Percentiles rank a stretch among this genome's conserved stretches.
These are phyloP conservation scores for Blumeria hordei DNA, from an alignment of 2,329 filamentous ascomycete species.

Conservation along the genomic window DNA sequence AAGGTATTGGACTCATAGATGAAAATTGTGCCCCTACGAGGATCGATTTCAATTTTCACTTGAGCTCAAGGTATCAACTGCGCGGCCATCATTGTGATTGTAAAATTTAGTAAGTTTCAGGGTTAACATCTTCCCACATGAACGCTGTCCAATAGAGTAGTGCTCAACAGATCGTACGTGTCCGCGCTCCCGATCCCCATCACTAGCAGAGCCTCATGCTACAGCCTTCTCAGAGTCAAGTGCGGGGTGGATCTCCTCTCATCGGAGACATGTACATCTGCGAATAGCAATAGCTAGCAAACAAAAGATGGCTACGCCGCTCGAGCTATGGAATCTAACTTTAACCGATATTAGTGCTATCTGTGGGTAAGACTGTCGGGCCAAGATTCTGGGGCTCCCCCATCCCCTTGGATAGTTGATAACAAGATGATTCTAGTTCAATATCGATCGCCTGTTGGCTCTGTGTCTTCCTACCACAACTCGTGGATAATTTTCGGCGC, in stretches of 20 bases:
- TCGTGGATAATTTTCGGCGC: slow-evolving; percentile 79
- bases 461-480: slow-evolving; percentile 91
- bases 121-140: background rate
- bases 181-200: background rate
- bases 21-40: no score
- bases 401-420: no score
- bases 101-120: no score
- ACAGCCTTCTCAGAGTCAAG: no score
- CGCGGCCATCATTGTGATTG: no score
- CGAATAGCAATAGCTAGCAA: background rate
- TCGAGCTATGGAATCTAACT: background rate
- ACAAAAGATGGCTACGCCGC: background rate
- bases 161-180: background rate
- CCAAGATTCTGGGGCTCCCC: no score
- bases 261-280: background rate
- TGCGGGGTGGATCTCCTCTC: no score
- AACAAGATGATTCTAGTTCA: background rate
- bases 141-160: background rate
- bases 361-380: background rate
- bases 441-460: slow-evolving; percentile 93
- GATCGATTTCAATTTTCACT: no score
- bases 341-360: background rate
- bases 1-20: no score
- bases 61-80: no score
- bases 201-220: background rate